Base-by-base conservation (phyloP, 1,284 basidiomycete species). In the Apiotrichum siamense region DNA sequence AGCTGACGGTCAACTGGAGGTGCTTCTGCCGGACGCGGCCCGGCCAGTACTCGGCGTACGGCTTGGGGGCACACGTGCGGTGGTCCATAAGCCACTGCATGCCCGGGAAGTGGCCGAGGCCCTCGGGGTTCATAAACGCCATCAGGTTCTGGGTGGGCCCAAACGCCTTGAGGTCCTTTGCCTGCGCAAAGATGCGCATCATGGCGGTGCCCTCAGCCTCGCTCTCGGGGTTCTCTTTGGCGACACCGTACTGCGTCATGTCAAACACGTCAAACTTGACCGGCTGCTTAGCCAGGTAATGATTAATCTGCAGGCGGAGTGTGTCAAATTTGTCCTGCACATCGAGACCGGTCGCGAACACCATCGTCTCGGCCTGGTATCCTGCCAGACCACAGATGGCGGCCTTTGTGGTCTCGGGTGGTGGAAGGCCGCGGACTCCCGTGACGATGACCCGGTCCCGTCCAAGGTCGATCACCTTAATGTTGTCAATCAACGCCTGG, bases 341-440 rank as follows among this genome's bases (percentile, higher is more conserved):
- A 37, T 63, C 61, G 3, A 63, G 52, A 3, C 62, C 60, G 0
- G 54, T 57, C 1, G 57, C 53, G 24, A 56, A 57, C 23, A 56
- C 50, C 38, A 49, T 43, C 5, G 49, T 43, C 51, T 63, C 59
- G 7, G 61, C 63, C 39, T 62, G 60, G 21, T 57, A 65, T 12
- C 63, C 63, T 0, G 54, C 63, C 6, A 57, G 33, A 10, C 53
- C 61, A 32, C 58, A 58, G 37, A 65, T 54, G 18, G 55, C 60
- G n/a, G 55, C 55, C 47, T 65, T 65, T 1, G 63, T 65, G 4
- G 63, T 63, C 5, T 59, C 45, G 3, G 63, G 63, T 1, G 63
- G 63, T 4, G 63, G 47, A 1, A 57, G 20, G 6, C 63, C 63
- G 7, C 35, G 40, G 17, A 65, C 57, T 5, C 61, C 60, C 4